A percentile compares a stretch with the other conserved stretches of the same genome.
Conservation (phyloP, 2,329 filamentous ascomycete genomes). For the Rutstroemia sp. region DNA sequence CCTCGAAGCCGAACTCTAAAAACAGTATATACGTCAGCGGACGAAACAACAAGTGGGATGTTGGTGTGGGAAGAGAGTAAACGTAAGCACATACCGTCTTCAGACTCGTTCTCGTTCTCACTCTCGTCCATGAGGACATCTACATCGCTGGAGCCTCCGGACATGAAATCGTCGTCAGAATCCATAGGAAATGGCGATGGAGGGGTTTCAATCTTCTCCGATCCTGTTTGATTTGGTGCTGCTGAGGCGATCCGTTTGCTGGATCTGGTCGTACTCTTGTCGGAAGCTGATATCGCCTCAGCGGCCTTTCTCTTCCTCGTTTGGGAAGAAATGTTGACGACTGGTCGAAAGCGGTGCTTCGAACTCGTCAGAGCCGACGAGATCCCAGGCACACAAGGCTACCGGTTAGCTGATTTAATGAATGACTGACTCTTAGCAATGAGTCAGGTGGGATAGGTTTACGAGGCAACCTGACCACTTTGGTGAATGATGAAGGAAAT, state of each 20-base stretch:
- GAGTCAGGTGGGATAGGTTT: slow-evolving; percentile 1
- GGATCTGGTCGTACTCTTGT: slow-evolving; percentile 29
- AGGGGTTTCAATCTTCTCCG: slow-evolving; percentile 30
- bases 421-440: neutral
- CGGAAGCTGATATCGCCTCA: slow-evolving; percentile 33
- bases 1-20: slow-evolving; percentile 37
- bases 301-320: slow-evolving; percentile 45
- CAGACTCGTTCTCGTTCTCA: slow-evolving; percentile 62
- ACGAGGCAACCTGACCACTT: neutral
- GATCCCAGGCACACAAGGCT: slow-evolving; percentile 26
- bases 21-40: slow-evolving; percentile 4
- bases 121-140: slow-evolving; percentile 69
- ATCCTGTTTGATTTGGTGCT: slow-evolving; percentile 20
- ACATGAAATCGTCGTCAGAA: slow-evolving; percentile 92
- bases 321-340: slow-evolving; percentile 44
- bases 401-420: slow-evolving; percentile 1
- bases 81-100: slow-evolving; percentile 24
- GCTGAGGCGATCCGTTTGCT: slow-evolving; percentile 32
- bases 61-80: neutral
- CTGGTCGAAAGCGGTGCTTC: slow-evolving; percentile 15
- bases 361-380: slow-evolving; percentile 23
- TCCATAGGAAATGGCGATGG: slow-evolving; percentile 70
- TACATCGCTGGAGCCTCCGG: slow-evolving; percentile 70
- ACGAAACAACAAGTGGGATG: neutral
- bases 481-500: neutral